Conservation (phyloP, 75 land plant species). For the Selaginella tamariscina region DNA sequence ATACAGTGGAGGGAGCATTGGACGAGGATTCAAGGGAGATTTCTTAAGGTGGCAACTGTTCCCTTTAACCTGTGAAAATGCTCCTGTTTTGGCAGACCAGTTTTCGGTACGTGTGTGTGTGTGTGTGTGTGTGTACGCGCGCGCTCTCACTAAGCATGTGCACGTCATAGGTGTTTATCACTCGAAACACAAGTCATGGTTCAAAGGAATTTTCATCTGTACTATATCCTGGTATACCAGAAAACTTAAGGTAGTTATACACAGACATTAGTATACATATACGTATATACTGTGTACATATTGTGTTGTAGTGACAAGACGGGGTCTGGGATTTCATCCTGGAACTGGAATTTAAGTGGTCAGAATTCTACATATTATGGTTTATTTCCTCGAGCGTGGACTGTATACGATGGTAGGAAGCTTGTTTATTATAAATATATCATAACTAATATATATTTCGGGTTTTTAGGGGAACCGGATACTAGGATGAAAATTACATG, state of each 20-base stretch:
- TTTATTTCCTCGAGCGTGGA: conserved; percentile 95
- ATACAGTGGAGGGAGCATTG: conserved; percentile 90
- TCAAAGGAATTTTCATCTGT: conserved; percentile 81
- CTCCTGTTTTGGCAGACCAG: conserved; percentile 84
- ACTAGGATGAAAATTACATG: conserved; percentile 90
- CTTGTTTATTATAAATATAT: background rate
- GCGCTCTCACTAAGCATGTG: too few relatives aligned
- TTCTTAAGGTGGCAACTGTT: conserved; percentile 79
- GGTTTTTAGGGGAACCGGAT: conserved; percentile 82
- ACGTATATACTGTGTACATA: background rate
- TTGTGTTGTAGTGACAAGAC: conserved; percentile 31
- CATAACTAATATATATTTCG: background rate
- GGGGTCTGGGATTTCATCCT: conserved; percentile 59
- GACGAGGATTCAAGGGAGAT: conserved; percentile 92
- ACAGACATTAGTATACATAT: background rate
- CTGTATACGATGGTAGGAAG: conserved; percentile 87
- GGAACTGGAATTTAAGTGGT: conserved; percentile 93
- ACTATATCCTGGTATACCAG: conserved; percentile 69
- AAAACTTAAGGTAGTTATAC: conserved; percentile 20
- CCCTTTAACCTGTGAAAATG: conserved; percentile 69
- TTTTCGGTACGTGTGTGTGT: conserved; percentile 98
- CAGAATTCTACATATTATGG: conserved; percentile 97
- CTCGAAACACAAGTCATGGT: conserved; percentile 44
- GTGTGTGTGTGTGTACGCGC: too few relatives aligned
- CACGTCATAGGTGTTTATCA: conserved; percentile 76